Percentiles rank a stretch among this genome's conserved stretches.
phyloP scores from a whole-genome alignment of 805 yeast genomes.

The Brettanomyces custersianus region DNA sequence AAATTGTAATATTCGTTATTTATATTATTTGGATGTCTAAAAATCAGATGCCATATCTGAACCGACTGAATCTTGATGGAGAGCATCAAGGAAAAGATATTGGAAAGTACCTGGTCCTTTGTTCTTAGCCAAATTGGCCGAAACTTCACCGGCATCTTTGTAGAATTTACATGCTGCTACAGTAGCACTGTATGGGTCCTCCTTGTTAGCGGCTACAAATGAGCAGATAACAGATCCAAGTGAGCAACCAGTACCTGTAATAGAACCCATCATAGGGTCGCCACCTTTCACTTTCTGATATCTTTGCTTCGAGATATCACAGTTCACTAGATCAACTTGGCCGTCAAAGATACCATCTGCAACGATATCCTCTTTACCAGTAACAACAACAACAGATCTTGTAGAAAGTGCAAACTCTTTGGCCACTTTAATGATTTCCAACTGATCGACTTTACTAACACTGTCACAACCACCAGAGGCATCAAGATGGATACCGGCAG shows the following conservation, averaged over 20 bases:
- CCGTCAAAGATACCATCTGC: slow-evolving; percentile 32
- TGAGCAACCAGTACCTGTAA: slow-evolving; percentile 82
- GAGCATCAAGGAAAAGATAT: slow-evolving; percentile 36
- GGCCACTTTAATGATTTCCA: slow-evolving; percentile 32
- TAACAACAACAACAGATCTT: slow-evolving; percentile 57
- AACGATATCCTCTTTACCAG: slow-evolving; percentile 52
- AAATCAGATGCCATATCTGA: slow-evolving; percentile 1
- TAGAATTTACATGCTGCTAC: slow-evolving; percentile 47
- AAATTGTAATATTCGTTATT: too few relatives aligned
- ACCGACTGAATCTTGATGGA: slow-evolving; percentile 12
- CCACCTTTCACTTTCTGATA: slow-evolving; percentile 44
- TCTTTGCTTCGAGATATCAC: slow-evolving; percentile 16
- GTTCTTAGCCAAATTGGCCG: slow-evolving; percentile 26
- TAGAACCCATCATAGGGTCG: slow-evolving; percentile 47
- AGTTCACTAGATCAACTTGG: slow-evolving; percentile 10
- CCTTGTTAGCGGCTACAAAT: slow-evolving; percentile 37
- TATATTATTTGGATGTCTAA: too few relatives aligned
- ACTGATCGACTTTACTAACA: slow-evolving; percentile 9
- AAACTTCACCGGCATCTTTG: slow-evolving; percentile 53
- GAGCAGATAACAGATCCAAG: slow-evolving; percentile 66
- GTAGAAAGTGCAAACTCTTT: slow-evolving; percentile 39
- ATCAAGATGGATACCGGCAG: slow-evolving; percentile 52
- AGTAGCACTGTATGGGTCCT: slow-evolving; percentile 36
- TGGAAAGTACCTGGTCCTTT: slow-evolving; percentile 51
- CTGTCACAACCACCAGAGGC: slow-evolving; percentile 54